These are phyloP conservation scores for Mrakia frigida DNA, from an alignment of 768 basidiomycete species.

Conservation along the genomic window DNA sequence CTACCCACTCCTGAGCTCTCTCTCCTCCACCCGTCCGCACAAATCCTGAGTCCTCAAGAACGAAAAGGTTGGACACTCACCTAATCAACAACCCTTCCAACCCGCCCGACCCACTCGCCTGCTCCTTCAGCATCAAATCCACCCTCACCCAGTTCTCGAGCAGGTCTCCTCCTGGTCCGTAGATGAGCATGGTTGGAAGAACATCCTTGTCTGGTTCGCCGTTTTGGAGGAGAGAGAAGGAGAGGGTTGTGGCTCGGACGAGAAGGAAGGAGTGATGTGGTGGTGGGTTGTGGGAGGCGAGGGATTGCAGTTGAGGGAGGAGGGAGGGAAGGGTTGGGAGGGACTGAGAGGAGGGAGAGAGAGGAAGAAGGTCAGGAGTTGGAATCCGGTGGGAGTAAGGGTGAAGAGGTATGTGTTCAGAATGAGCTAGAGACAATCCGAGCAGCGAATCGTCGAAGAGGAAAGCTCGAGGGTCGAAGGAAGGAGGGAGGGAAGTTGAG, in stretches of 20 bases:
- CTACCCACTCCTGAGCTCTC: too few species aligned
- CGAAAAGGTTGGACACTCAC: neutral
- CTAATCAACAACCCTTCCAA: constrained; percentile 1
- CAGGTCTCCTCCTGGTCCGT: constrained; percentile 18
- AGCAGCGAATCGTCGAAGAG: too few species aligned
- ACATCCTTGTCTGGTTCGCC: constrained; percentile 30
- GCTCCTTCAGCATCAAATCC: constrained; percentile 15
- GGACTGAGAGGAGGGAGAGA: neutral
- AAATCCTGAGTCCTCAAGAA: neutral
- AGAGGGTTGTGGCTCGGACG: constrained; percentile 16
- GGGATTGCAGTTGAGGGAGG: constrained; percentile 17
- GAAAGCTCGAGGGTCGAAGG: neutral
- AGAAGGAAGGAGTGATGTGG: constrained; percentile 29
- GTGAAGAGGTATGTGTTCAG: too few species aligned
- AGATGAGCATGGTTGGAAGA: constrained; percentile 30
- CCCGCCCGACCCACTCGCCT: neutral
- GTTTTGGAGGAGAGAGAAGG: constrained; percentile 9
- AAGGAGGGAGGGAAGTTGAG: neutral
- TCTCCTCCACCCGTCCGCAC: neutral
- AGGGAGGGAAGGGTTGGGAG: constrained; percentile 24
- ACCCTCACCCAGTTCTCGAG: constrained; percentile 21
- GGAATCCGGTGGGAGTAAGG: neutral
- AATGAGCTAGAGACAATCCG: too few species aligned
- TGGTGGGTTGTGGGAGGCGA: constrained; percentile 23
- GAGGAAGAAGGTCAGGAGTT: neutral